These are phyloP conservation scores for Petunia axillaris DNA, from an alignment of 257 asterid species.

Conservation along the genomic window DNA sequence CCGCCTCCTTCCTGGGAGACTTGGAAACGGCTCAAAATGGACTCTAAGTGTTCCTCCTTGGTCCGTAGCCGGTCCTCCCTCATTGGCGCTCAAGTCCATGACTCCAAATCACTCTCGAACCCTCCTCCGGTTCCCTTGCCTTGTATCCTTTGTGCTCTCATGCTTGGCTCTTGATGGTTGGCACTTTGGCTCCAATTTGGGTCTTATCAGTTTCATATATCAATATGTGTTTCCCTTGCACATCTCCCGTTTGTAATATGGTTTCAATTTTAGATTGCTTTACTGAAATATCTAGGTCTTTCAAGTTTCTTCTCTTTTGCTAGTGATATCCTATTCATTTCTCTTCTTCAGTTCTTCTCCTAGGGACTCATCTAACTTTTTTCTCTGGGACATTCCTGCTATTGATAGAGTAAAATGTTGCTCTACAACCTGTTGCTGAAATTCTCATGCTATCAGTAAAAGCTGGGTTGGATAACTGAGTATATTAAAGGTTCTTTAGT, in stretches of 20 bases:
- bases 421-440: neutral
- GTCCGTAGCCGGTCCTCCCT: no score
- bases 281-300: neutral
- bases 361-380: neutral
- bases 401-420: neutral
- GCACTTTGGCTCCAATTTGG: no score
- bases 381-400: neutral
- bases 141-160: no score
- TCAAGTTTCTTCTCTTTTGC: conserved; percentile 9
- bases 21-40: no score
- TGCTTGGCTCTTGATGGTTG: no score
- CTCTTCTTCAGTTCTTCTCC: neutral
- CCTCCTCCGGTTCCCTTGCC: no score
- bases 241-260: neutral
- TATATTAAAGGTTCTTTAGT: neutral
- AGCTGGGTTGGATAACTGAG: neutral
- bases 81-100: no score
- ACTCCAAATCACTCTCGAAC: no score
- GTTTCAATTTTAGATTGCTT: neutral
- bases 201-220: conserved; percentile 6
- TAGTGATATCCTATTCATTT: conserved; percentile 15
- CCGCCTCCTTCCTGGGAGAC: no score
- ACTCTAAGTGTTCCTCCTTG: no score
- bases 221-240: neutral
- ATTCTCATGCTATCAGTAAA: neutral